phyloP scores from a whole-genome alignment of 2,329 filamentous ascomycete species.

The Paracamarosporium sp. region DNA sequence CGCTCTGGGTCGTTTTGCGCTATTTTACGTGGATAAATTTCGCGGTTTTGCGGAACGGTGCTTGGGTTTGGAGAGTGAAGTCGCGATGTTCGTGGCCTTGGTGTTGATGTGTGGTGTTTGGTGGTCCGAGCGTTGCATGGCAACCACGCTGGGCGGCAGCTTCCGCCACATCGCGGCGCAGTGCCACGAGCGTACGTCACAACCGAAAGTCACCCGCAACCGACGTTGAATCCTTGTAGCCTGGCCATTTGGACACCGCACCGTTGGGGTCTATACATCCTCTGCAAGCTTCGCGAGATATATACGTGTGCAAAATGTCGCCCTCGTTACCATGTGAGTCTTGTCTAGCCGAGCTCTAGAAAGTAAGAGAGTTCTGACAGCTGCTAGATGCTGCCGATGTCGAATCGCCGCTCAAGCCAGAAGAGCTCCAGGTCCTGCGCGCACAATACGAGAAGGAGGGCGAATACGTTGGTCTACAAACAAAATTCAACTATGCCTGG shows the following conservation, averaged over 20 bases:
- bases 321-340: constrained; percentile 46
- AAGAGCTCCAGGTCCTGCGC: constrained; percentile 90
- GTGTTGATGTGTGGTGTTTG: constrained; percentile 41
- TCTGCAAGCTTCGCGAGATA: neutral
- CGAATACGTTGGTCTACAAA: constrained; percentile 94
- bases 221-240: constrained; percentile 18
- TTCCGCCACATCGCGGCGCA: constrained; percentile 24
- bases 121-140: constrained; percentile 39
- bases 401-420: constrained; percentile 90
- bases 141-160: constrained; percentile 27
- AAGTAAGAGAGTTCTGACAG: constrained; percentile 25
- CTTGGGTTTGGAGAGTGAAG: constrained; percentile 7
- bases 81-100: constrained; percentile 24
- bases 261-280: neutral
- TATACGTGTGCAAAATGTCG: constrained; percentile 28
- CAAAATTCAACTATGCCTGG: constrained; percentile 99
- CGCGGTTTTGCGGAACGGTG: neutral
- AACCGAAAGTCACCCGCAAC: constrained; percentile 21
- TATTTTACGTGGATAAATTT: neutral
- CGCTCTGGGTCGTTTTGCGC: neutral
- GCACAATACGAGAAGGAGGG: constrained; percentile 97
- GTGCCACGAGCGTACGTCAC: constrained; percentile 43
- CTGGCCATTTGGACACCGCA: constrained; percentile 4
- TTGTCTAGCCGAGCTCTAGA: neutral
- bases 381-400: constrained; percentile 90